Evolutionary conservation across 2,329 filamentous ascomycete species (phyloP).

Genomic region (Didymella lethalis): DNA sequence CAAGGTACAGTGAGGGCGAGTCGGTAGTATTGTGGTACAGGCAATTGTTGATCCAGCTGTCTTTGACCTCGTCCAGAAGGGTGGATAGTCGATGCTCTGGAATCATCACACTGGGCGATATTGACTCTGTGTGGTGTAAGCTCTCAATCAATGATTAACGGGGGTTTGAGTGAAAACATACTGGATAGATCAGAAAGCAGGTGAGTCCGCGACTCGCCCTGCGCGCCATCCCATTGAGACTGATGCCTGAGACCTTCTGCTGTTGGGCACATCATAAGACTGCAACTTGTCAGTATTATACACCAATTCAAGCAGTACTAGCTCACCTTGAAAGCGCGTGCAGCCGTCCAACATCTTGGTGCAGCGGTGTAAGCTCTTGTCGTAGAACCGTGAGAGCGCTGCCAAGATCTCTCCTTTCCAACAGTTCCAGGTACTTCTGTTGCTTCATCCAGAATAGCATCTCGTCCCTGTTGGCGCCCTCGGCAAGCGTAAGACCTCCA

Average conservation of each 20-base stretch:
- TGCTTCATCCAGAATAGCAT: slow-evolving; percentile 91
- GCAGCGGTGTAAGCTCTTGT: slow-evolving; percentile 84
- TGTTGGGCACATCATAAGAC: slow-evolving; percentile 86
- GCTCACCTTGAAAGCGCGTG: slow-evolving; percentile 79
- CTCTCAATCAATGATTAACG: not conserved
- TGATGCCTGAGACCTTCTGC: slow-evolving; percentile 77
- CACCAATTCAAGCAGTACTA: not conserved
- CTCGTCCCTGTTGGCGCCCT: slow-evolving; percentile 75
- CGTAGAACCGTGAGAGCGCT: slow-evolving; percentile 83
- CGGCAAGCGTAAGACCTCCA: slow-evolving; percentile 73
- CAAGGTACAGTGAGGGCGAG: slow-evolving; percentile 85
- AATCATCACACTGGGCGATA: slow-evolving; percentile 96
- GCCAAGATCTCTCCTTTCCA: slow-evolving; percentile 77
- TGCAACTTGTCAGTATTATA: slow-evolving; percentile 49
- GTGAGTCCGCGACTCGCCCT: slow-evolving; percentile 74
- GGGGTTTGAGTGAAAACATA: slow-evolving; percentile 54
- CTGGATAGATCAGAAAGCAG: slow-evolving; percentile 85
- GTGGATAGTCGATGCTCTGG: slow-evolving; percentile 87
- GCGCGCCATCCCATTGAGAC: slow-evolving; percentile 85
- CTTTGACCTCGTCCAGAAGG: slow-evolving; percentile 83
- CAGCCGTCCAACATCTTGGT: slow-evolving; percentile 77
- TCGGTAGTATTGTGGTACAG: slow-evolving; percentile 84
- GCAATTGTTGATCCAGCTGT: slow-evolving; percentile 81
- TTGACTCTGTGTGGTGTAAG: slow-evolving; percentile 68
- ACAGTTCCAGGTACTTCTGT: slow-evolving; percentile 91